These are phyloP conservation scores for Rhizopogon salebrosus DNA, from an alignment of 768 basidiomycete species.

Conservation along the genomic window DNA sequence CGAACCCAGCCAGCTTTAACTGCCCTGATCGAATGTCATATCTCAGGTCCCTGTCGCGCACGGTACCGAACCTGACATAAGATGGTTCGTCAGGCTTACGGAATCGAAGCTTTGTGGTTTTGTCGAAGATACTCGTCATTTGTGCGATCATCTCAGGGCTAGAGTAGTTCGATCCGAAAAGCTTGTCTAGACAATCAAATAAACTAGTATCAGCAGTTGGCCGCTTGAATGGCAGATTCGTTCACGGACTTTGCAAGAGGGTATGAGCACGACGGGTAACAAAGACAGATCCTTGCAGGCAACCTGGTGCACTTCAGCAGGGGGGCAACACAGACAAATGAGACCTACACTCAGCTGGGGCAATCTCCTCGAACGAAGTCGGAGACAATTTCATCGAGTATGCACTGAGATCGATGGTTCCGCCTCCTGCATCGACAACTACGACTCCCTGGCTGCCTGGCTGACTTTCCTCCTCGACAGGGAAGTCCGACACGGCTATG, in stretches of 20 bases:
- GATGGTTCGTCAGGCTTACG: slow-evolving; percentile 28
- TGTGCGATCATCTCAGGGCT: slow-evolving; percentile 23
- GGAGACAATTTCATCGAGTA: slow-evolving; percentile 19
- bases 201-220: background rate
- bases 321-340: background rate
- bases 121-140: slow-evolving; percentile 32
- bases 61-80: slow-evolving; percentile 34
- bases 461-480: background rate
- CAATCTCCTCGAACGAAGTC: background rate
- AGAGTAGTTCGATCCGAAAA: slow-evolving; percentile 24
- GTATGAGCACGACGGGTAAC: slow-evolving; percentile 26
- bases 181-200: slow-evolving; percentile 18
- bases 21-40: slow-evolving; percentile 32
- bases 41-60: slow-evolving; percentile 27
- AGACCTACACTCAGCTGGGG: background rate
- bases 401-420: slow-evolving; percentile 34
- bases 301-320: slow-evolving; percentile 18
- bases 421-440: slow-evolving; percentile 46
- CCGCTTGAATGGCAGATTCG: background rate
- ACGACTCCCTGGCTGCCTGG: slow-evolving; percentile 31
- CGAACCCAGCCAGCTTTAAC: slow-evolving; percentile 33
- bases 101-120: slow-evolving; percentile 34
- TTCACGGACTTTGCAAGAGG: slow-evolving; percentile 23
- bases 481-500: background rate
- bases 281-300: slow-evolving; percentile 32